Percentiles rank a stretch among this genome's conserved stretches.
phyloP scores from a whole-genome alignment of 2,329 filamentous ascomycete genomes.

The Diaporthe capsici region DNA sequence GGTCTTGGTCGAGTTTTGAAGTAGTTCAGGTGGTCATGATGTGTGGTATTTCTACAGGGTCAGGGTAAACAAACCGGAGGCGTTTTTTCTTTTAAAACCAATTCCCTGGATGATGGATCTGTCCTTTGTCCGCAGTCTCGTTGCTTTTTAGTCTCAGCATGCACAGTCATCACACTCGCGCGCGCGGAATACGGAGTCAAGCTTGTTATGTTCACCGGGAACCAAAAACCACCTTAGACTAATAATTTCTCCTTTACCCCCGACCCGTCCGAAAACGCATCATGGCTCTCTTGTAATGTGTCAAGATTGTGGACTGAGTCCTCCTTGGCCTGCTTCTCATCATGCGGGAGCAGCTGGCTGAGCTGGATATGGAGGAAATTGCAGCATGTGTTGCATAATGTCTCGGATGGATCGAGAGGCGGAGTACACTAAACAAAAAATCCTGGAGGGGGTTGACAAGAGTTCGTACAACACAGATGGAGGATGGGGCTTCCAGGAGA shows the following conservation, averaged over 20 bases:
- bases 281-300: constrained; percentile 34
- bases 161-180: constrained; percentile 41
- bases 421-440: constrained; percentile 15
- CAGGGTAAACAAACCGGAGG: constrained; percentile 44
- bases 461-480: not conserved
- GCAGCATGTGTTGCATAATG: constrained; percentile 30
- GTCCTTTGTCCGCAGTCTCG: constrained; percentile 41
- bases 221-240: constrained; percentile 55
- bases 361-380: constrained; percentile 30
- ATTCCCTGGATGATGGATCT: constrained; percentile 43
- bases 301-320: constrained; percentile 19
- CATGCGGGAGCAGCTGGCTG: constrained; percentile 4
- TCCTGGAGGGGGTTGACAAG: constrained; percentile 23
- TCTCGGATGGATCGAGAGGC: not conserved
- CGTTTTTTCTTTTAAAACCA: constrained; percentile 43
- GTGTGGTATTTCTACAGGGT: constrained; percentile 41
- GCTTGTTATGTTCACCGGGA: constrained; percentile 55
- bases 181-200: constrained; percentile 42
- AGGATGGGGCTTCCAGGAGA: not conserved
- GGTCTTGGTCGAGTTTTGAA: constrained; percentile 30
- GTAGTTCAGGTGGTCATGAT: constrained; percentile 38
- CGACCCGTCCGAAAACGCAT: constrained; percentile 26
- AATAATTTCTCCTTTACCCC: constrained; percentile 56
- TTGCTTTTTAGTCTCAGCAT: constrained; percentile 41
- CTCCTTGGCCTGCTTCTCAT: constrained; percentile 23